Conservation (phyloP, 495 filamentous ascomycete genomes). For the Hypoxylon fragiforme region DNA sequence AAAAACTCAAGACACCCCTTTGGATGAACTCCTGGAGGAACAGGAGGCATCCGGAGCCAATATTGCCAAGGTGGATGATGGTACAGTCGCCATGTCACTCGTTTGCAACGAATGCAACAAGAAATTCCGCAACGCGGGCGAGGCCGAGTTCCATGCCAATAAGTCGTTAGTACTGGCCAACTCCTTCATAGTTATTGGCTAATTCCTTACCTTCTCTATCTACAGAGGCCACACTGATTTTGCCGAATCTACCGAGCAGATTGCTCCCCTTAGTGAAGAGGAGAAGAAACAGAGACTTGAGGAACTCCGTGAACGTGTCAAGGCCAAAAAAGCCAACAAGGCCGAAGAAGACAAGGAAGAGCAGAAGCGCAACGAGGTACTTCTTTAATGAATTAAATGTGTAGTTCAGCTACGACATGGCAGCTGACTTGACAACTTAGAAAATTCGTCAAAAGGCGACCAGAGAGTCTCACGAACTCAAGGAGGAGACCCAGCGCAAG, state of each 20-base stretch:
- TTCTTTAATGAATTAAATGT: neutral
- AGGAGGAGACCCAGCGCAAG: constrained; percentile 83
- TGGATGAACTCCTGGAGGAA: constrained; percentile 46
- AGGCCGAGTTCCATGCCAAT: constrained; percentile 87
- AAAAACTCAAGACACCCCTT: constrained; percentile 61
- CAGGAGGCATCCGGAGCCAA: neutral
- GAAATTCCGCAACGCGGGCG: constrained; percentile 76
- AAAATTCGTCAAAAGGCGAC: constrained; percentile 86
- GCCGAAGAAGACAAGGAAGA: constrained; percentile 77
- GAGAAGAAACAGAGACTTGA: constrained; percentile 80
- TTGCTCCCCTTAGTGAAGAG: constrained; percentile 87
- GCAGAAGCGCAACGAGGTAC: constrained; percentile 85
- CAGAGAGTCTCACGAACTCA: constrained; percentile 74
- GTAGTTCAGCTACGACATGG: neutral
- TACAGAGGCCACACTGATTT: constrained; percentile 83
- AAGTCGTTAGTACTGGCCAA: constrained; percentile 63
- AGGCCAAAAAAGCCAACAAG: constrained; percentile 71
- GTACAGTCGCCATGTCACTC: constrained; percentile 58
- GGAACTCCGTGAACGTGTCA: constrained; percentile 72
- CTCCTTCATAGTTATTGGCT: neutral
- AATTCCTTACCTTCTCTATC: constrained; percentile 11
- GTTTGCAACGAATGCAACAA: constrained; percentile 92
- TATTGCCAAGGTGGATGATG: constrained; percentile 60
- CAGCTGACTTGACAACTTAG: constrained; percentile 44
- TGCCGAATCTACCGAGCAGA: constrained; percentile 86